phyloP scores from a whole-genome alignment of 371 early-diverging fungal genomes.

The Umbelopsis sp. region DNA sequence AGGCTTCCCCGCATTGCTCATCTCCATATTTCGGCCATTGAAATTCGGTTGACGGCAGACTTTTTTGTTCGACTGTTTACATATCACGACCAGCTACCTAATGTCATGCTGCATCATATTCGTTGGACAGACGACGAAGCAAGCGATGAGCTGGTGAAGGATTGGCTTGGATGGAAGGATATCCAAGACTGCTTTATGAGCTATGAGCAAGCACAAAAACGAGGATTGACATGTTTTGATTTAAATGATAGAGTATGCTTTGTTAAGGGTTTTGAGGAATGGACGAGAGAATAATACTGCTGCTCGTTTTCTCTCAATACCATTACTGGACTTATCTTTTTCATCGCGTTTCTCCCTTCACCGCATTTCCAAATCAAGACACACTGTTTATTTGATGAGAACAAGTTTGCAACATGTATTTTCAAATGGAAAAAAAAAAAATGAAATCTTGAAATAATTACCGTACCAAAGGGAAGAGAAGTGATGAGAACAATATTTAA shows the following conservation, averaged over 20 bases:
- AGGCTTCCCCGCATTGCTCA: constrained; percentile 28
- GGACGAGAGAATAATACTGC: constrained; percentile 22
- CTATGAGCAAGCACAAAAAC: constrained; percentile 29
- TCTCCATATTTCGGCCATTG: constrained; percentile 39
- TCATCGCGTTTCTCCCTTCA: too few species aligned
- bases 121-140: constrained; percentile 23
- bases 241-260: constrained; percentile 41
- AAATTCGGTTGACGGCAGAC: constrained; percentile 27
- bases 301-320: not conserved
- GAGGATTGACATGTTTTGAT: constrained; percentile 38
- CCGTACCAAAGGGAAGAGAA: too few species aligned
- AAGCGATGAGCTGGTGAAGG: constrained; percentile 23
- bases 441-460: too few species aligned
- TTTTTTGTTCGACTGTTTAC: constrained; percentile 35
- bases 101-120: constrained; percentile 47
- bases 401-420: too few species aligned
- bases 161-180: constrained; percentile 16
- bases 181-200: constrained; percentile 25
- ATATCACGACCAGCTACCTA: constrained; percentile 16
- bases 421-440: too few species aligned
- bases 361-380: too few species aligned
- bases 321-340: not conserved
- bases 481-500: too few species aligned
- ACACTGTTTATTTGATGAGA: too few species aligned
- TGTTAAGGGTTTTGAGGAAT: constrained; percentile 39